Evolutionary conservation across 2,329 filamentous ascomycete genomes (phyloP).

Genomic region (Stemphylium vesicarium): DNA sequence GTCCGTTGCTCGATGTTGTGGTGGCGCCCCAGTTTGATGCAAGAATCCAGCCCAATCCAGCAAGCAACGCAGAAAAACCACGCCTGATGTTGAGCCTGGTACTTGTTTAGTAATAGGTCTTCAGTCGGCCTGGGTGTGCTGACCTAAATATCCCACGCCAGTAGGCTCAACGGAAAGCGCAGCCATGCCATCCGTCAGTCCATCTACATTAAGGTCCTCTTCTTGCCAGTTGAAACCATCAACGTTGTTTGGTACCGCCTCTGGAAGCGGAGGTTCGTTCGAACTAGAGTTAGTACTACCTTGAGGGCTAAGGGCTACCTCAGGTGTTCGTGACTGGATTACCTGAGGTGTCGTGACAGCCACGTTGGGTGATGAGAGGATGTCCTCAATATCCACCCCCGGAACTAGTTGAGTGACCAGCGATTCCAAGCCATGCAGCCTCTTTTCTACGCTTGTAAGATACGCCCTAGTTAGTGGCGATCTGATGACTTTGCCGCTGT

Average conservation of each 20-base stretch:
- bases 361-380: slow-evolving; percentile 24
- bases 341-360: slow-evolving; percentile 10
- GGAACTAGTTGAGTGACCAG: slow-evolving; percentile 29
- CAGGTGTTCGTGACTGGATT: slow-evolving; percentile 14
- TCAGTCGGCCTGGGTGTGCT: neutral
- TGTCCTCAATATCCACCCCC: slow-evolving; percentile 28
- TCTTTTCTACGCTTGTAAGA: slow-evolving; percentile 32
- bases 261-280: slow-evolving; percentile 28
- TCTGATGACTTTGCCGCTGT: slow-evolving; percentile 32
- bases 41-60: slow-evolving; percentile 37
- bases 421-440: slow-evolving; percentile 24
- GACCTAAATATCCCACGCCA: slow-evolving; percentile 35
- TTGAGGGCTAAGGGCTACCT: slow-evolving; percentile 20
- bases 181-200: slow-evolving; percentile 36
- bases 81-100: slow-evolving; percentile 32
- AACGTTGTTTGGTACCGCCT: slow-evolving; percentile 32
- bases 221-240: slow-evolving; percentile 38
- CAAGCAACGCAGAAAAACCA: slow-evolving; percentile 33
- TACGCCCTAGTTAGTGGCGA: slow-evolving; percentile 35
- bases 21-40: slow-evolving; percentile 27
- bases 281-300: slow-evolving; percentile 13
- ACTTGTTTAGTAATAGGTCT: neutral
- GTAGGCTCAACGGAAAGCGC: slow-evolving; percentile 36
- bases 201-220: slow-evolving; percentile 26
- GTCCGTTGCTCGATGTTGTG: slow-evolving; percentile 9